Evolutionary conservation across 1,284 basidiomycete species (phyloP).

Genomic region (Wallemia mellicola): DNA sequence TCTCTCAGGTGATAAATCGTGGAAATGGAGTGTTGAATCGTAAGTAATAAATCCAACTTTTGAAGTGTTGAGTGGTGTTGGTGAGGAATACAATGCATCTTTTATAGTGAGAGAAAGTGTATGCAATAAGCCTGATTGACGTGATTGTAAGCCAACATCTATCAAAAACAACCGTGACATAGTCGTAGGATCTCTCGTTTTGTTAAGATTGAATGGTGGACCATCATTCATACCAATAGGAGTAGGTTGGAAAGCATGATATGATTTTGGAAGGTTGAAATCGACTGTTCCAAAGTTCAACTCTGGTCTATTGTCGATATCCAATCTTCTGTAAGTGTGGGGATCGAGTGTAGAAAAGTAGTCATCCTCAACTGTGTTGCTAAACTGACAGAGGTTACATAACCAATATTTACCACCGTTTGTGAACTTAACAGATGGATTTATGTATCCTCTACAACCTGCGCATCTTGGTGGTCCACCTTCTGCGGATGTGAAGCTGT

Average conservation of each 20-base stretch:
- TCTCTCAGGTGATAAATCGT: slow-evolving; percentile 15
- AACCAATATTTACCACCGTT: slow-evolving; percentile 64
- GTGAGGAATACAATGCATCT: slow-evolving; percentile 26
- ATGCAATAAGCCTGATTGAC: slow-evolving; percentile 39
- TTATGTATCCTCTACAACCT: slow-evolving; percentile 69
- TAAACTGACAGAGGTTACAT: slow-evolving; percentile 66
- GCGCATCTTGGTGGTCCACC: slow-evolving; percentile 60
- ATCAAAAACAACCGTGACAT: slow-evolving; percentile 65
- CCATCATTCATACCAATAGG: slow-evolving; percentile 12
- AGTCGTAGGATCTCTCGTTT: too few relatives aligned
- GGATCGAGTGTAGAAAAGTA: slow-evolving; percentile 69
- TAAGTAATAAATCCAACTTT: slow-evolving; percentile 1
- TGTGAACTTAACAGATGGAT: slow-evolving; percentile 71
- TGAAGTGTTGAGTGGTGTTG: neutral
- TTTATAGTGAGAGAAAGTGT: slow-evolving; percentile 36
- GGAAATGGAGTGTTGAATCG: slow-evolving; percentile 4
- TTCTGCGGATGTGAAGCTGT: slow-evolving; percentile 20
- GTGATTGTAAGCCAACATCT: slow-evolving; percentile 46
- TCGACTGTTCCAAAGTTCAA: slow-evolving; percentile 75
- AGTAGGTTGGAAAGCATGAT: slow-evolving; percentile 44
- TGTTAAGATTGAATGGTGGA: too few relatives aligned
- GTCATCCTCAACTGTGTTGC: slow-evolving; percentile 27
- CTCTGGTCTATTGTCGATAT: slow-evolving; percentile 57
- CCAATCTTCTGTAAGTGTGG: slow-evolving; percentile 39
- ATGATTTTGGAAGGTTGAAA: slow-evolving; percentile 53